phyloP scores from a whole-genome alignment of 1,284 basidiomycete genomes.

The Marasmius oreades region DNA sequence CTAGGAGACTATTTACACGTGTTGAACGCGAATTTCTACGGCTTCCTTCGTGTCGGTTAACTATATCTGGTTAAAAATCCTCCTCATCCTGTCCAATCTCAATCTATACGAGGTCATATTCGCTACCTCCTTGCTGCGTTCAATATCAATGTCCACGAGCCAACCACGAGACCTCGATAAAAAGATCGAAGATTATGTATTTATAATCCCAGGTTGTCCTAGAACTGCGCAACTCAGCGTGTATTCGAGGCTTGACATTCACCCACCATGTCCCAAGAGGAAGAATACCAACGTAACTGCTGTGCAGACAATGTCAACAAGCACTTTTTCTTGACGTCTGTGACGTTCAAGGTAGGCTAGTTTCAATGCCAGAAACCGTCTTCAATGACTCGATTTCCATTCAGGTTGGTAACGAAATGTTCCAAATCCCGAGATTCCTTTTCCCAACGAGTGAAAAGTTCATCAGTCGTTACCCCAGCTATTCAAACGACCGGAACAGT shows the following conservation, averaged over 20 bases:
- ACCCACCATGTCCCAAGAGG: not conserved
- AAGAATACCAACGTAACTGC: not conserved
- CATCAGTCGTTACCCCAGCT: not conserved
- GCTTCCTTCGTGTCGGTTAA: too few relatives aligned
- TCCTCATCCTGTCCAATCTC: too few relatives aligned
- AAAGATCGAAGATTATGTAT: too few relatives aligned
- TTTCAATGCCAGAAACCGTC: not conserved
- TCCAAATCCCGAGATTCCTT: not conserved
- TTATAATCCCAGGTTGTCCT: not conserved
- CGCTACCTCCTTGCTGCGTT: too few relatives aligned
- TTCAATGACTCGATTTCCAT: not conserved
- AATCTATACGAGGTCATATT: too few relatives aligned
- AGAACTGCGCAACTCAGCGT: not conserved
- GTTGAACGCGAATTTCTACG: too few relatives aligned
- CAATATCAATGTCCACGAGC: too few relatives aligned
- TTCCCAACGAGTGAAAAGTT: not conserved
- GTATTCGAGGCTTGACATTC: not conserved
- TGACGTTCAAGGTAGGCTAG: not conserved
- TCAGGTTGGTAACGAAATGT: not conserved
- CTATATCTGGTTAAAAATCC: too few relatives aligned
- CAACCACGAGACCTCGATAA: too few relatives aligned
- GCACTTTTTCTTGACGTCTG: not conserved
- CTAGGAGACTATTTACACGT: too few relatives aligned
- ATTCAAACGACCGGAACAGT: not conserved
- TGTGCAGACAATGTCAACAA: not conserved